Conservation (phyloP, 345 rosid genomes). For the Punica granatum region DNA sequence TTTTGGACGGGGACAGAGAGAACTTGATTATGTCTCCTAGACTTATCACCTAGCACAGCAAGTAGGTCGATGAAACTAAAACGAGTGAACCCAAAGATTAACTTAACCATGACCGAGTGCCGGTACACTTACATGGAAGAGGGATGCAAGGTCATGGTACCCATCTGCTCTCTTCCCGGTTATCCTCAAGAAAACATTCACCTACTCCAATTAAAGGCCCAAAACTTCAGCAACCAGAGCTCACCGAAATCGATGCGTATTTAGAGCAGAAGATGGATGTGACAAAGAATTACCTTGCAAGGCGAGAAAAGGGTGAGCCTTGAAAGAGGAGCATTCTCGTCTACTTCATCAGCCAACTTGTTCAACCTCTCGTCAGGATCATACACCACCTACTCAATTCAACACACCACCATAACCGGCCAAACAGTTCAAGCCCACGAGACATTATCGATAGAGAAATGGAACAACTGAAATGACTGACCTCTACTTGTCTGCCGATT, state of each 20-base stretch:
- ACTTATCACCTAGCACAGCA: conserved; percentile 57
- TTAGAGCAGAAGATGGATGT: not conserved
- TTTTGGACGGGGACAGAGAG: conserved; percentile 77
- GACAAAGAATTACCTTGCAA: conserved; percentile 56
- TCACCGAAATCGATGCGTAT: not conserved
- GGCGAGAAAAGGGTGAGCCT: conserved; percentile 93
- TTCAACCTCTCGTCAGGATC: conserved; percentile 76
- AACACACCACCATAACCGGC: conserved; percentile 13
- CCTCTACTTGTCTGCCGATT: conserved; percentile 24
- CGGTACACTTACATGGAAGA: conserved; percentile 88
- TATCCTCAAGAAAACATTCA: conserved; percentile 90
- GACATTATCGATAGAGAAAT: not conserved
- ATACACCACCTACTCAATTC: conserved; percentile 48
- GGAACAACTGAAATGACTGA: not conserved
- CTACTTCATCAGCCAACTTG: conserved; percentile 69
- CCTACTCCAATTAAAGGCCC: conserved; percentile 27
- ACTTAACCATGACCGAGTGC: no score
- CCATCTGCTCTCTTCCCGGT: conserved; percentile 84
- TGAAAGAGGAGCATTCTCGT: conserved; percentile 79
- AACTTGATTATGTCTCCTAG: conserved; percentile 85
- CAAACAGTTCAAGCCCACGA: conserved; percentile 7
- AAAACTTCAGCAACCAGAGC: not conserved
- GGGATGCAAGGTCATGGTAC: conserved; percentile 90
- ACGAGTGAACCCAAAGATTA: not conserved
- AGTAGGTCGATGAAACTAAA: not conserved